Evolutionary conservation across 78 protist genomes (phyloP).

Genomic region (Neovahlkampfia damariscottae): DNA sequence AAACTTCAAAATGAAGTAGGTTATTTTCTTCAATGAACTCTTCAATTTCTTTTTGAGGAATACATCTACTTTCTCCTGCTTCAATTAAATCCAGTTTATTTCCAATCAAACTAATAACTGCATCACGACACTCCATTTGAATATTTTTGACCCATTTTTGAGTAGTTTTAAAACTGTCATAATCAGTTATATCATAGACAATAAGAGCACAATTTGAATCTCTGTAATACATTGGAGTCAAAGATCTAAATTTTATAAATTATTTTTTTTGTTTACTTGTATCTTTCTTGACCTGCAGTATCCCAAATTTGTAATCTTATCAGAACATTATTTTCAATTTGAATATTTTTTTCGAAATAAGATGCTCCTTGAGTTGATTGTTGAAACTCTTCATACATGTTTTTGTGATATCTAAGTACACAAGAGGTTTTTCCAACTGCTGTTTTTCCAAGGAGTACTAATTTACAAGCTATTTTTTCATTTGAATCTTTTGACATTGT

Average conservation of each 20-base stretch:
- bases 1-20: conserved; percentile 85
- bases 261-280: conserved; percentile 28
- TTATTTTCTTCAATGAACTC: conserved; percentile 63
- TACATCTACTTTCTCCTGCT: conserved; percentile 77
- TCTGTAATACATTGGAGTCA: conserved; percentile 85
- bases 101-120: conserved; percentile 97
- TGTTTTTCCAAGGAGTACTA: too few species aligned
- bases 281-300: conserved; percentile 98
- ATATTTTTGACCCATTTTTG: conserved; percentile 93
- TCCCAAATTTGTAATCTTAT: conserved; percentile 84
- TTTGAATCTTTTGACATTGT: too few species aligned
- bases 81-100: conserved; percentile 92
- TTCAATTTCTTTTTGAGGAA: too few species aligned
- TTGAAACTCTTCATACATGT: too few species aligned
- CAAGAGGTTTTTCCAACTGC: too few species aligned
- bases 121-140: conserved; percentile 92
- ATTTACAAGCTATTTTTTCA: too few species aligned
- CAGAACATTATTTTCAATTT: too few species aligned
- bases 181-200: conserved; percentile 89
- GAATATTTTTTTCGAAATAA: too few species aligned
- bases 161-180: conserved; percentile 91
- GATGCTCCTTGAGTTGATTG: too few species aligned
- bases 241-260: conserved; percentile 93
- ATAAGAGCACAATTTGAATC: conserved; percentile 94
- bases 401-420: too few species aligned